These are phyloP conservation scores for Solanum aculeatissimum DNA, from an alignment of 305 asterid species.

Conservation along the genomic window DNA sequence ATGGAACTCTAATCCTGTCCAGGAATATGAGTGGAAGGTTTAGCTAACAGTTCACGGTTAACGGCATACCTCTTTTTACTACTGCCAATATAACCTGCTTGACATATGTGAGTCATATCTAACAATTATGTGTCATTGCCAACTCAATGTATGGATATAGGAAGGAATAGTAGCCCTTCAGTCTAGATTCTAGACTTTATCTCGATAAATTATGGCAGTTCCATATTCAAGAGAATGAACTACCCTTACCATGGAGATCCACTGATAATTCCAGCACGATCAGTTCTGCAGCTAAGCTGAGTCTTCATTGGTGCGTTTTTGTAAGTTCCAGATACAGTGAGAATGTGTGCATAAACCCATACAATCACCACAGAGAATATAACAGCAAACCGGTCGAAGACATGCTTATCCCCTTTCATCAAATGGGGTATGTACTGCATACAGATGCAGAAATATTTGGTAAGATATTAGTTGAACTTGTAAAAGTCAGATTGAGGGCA, in stretches of 20 bases:
- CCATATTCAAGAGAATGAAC: not conserved
- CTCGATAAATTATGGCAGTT: not conserved
- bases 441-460: not conserved
- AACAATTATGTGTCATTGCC: not conserved
- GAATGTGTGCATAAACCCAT: constrained; percentile 85
- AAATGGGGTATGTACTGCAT: constrained; percentile 62
- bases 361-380: constrained; percentile 58
- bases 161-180: not conserved
- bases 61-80: not conserved
- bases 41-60: not conserved
- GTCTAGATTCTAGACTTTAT: not conserved
- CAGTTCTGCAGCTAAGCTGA: constrained; percentile 82
- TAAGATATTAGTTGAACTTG: not conserved
- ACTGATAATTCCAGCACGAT: constrained; percentile 66
- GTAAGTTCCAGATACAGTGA: constrained; percentile 83
- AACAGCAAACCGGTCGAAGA: constrained; percentile 69
- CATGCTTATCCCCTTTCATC: constrained; percentile 41
- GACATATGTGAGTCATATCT: not conserved
- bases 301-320: constrained; percentile 32
- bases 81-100: not conserved
- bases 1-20: constrained; percentile 84
- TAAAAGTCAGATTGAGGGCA: not conserved
- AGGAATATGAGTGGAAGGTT: not conserved
- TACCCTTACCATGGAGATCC: constrained; percentile 68
- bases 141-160: not conserved